Evolutionary conservation across 1,139 yeast genomes (phyloP).

Genomic region (Blastobotrys apis): DNA sequence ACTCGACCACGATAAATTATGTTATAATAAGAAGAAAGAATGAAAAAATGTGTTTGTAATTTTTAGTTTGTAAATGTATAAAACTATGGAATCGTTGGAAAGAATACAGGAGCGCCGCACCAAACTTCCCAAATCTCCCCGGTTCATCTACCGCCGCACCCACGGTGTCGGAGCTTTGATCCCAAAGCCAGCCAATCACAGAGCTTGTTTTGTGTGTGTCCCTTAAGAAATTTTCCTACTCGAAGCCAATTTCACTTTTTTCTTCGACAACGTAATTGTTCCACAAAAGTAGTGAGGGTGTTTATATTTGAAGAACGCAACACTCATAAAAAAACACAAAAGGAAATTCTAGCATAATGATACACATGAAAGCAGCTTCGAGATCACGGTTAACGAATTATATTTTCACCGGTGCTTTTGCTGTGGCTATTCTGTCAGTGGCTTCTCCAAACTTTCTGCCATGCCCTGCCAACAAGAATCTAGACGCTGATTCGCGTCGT

Average conservation of each 20-base stretch:
- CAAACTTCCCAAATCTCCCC: too few relatives aligned
- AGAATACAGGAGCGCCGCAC: too few relatives aligned
- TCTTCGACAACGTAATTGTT: neutral
- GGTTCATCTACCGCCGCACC: too few relatives aligned
- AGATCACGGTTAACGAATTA: conserved; percentile 59
- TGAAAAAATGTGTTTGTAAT: too few relatives aligned
- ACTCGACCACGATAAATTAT: conserved; percentile 20
- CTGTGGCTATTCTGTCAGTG: conserved; percentile 65
- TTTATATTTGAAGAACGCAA: too few relatives aligned
- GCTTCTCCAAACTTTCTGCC: conserved; percentile 66
- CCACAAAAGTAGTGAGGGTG: too few relatives aligned
- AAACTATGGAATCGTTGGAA: too few relatives aligned
- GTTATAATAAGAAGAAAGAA: too few relatives aligned
- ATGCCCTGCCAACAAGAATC: conserved; percentile 59
- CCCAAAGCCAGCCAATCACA: too few relatives aligned
- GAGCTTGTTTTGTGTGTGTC: neutral
- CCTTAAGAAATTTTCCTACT: neutral
- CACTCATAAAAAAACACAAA: neutral
- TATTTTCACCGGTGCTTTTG: conserved; percentile 69
- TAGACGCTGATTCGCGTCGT: conserved; percentile 15
- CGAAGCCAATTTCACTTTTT: conserved; percentile 9
- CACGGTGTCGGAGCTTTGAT: too few relatives aligned
- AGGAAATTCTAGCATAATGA: too few relatives aligned
- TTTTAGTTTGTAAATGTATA: too few relatives aligned
- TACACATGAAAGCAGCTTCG: conserved; percentile 48